These are phyloP conservation scores for Plasmopara muralis DNA, from an alignment of 352 stramenopile genomes.

Conservation along the genomic window DNA sequence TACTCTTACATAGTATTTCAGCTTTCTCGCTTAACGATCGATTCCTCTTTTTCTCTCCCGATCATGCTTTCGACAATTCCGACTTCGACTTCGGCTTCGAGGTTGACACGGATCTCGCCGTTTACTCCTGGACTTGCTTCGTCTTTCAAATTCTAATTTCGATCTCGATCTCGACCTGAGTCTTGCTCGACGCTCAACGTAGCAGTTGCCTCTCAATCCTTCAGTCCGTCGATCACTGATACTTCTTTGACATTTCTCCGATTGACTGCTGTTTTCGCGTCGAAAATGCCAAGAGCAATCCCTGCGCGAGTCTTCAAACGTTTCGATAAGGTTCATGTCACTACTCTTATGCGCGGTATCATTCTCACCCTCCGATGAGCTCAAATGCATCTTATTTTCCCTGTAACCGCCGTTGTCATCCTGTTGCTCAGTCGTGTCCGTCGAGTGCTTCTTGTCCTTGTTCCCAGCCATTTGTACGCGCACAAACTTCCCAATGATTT, in stretches of 20 bases:
- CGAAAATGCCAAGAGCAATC: background rate
- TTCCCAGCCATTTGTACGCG: constrained; percentile 63
- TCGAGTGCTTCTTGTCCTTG: constrained; percentile 23
- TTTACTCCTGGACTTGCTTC: constrained; percentile 9
- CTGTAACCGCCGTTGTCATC: background rate
- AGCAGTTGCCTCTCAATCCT: constrained; percentile 9
- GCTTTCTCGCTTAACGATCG: background rate
- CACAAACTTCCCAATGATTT: constrained; percentile 66
- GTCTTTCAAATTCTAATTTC: constrained; percentile 2
- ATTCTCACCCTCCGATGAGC: background rate
- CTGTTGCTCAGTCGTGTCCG: constrained; percentile 1
- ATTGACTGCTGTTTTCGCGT: constrained; percentile 9
- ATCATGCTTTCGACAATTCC: constrained; percentile 1
- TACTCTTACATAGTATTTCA: too few relatives aligned
- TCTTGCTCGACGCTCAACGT: constrained; percentile 1
- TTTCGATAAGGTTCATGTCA: constrained; percentile 1
- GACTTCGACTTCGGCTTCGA: constrained; percentile 19
- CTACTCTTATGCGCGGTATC: constrained; percentile 1
- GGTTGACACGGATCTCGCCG: background rate
- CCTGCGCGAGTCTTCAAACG: constrained; percentile 1
- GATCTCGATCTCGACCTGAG: constrained; percentile 7
- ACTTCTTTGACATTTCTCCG: constrained; percentile 2
- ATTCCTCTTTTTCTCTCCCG: background rate
- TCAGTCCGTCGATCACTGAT: background rate
- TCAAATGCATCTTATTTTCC: background rate